Conservation (phyloP, 768 basidiomycete species). For the Kwoniella botswanensis region DNA sequence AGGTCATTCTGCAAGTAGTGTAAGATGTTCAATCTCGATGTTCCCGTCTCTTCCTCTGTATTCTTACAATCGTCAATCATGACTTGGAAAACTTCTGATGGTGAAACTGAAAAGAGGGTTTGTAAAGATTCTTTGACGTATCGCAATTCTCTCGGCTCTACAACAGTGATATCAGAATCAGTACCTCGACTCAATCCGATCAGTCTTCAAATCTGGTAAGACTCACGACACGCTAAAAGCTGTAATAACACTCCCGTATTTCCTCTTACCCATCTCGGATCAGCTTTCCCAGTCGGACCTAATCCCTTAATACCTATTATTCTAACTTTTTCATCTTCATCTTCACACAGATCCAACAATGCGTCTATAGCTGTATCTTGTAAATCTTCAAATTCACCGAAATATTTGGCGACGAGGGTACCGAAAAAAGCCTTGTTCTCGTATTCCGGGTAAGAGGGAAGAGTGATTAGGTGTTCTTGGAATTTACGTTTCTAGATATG, state of each 20-base stretch:
- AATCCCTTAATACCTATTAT: slow-evolving; percentile 48
- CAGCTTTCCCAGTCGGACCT: slow-evolving; percentile 46
- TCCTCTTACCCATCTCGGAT: slow-evolving; percentile 49
- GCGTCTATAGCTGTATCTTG: slow-evolving; percentile 51
- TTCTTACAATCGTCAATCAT: slow-evolving; percentile 46
- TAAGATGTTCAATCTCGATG: slow-evolving; percentile 46
- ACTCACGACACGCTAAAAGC: slow-evolving; percentile 49
- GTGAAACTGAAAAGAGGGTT: slow-evolving; percentile 34
- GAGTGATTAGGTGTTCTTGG: slow-evolving; percentile 34
- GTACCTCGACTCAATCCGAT: not conserved
- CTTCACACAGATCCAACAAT: slow-evolving; percentile 52
- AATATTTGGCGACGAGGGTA: slow-evolving; percentile 39
- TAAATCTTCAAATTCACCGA: slow-evolving; percentile 48
- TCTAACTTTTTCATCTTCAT: slow-evolving; percentile 52
- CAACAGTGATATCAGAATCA: not conserved
- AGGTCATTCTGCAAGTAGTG: slow-evolving; percentile 38
- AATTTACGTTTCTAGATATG: slow-evolving; percentile 33
- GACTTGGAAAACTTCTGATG: slow-evolving; percentile 40
- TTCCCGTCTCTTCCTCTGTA: slow-evolving; percentile 45
- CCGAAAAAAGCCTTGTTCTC: slow-evolving; percentile 40
- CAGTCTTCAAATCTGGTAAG: not conserved
- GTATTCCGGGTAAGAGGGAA: slow-evolving; percentile 33
- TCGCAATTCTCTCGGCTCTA: slow-evolving; percentile 45
- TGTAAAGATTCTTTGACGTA: slow-evolving; percentile 38
- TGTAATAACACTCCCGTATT: slow-evolving; percentile 53